Evolutionary conservation across 1,284 basidiomycete species (phyloP).

Genomic region (Kwoniella shivajii): DNA sequence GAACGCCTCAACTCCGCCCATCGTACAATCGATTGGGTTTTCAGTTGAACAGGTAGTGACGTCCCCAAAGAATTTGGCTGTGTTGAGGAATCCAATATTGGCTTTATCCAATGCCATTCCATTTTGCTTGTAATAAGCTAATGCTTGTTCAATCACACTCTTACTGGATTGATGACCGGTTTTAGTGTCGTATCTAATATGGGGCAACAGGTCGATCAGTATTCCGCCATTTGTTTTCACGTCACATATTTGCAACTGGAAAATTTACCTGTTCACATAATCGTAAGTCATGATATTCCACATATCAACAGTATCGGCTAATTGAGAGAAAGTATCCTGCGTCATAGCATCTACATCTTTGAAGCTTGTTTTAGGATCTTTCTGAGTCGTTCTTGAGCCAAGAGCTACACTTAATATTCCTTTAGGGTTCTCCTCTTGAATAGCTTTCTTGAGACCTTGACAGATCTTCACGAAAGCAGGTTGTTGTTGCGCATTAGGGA

Average conservation of each 20-base stretch:
- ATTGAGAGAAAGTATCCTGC: slow-evolving; percentile 9
- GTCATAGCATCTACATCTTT: slow-evolving; percentile 16
- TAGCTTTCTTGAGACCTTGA: slow-evolving; percentile 9
- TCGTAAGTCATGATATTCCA: slow-evolving; percentile 43
- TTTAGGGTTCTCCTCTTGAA: slow-evolving; percentile 13
- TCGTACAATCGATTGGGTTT: slow-evolving; percentile 25
- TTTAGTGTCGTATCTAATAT: slow-evolving; percentile 20
- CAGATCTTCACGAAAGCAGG: slow-evolving; percentile 17
- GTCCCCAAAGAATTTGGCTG: slow-evolving; percentile 41
- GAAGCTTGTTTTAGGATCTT: not conserved
- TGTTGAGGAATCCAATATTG: slow-evolving; percentile 37
- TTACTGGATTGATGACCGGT: slow-evolving; percentile 28
- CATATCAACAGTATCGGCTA: slow-evolving; percentile 30
- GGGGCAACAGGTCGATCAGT: not conserved
- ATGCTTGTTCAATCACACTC: slow-evolving; percentile 17
- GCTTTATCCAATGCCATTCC: slow-evolving; percentile 23
- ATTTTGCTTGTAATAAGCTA: slow-evolving; percentile 20
- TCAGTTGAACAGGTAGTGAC: slow-evolving; percentile 4
- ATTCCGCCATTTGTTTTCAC: not conserved
- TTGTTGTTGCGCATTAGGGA: slow-evolving; percentile 11
- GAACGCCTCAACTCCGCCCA: slow-evolving; percentile 17
- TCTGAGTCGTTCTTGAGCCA: slow-evolving; percentile 8
- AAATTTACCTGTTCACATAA: slow-evolving; percentile 19
- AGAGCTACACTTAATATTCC: slow-evolving; percentile 26
- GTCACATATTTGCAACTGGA: not conserved